Base-by-base conservation (phyloP, 129 eudicot species). In the Deinandra increscens region DNA sequence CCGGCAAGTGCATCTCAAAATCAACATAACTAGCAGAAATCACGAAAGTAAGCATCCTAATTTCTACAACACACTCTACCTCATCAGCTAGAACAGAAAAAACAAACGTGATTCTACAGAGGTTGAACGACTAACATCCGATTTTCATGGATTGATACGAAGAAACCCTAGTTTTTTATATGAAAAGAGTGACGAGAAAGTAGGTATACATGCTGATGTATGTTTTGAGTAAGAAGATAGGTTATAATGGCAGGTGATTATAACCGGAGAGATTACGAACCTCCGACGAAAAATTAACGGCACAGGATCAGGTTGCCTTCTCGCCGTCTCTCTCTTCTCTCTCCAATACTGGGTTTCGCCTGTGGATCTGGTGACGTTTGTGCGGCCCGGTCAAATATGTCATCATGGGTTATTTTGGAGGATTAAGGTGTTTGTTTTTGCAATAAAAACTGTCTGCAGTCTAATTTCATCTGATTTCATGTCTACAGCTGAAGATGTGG, bases 151-250 rank as follows among this genome's bases (percentile, higher is more conserved):
- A 6, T 12, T 14, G n/a, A 42, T 41, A 66, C 67, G 73, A 26
- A 29, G 67, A 66, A 75, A 75, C 79, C 79, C 79, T 75, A 75
- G 79, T 29, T 75, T 65, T 50, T 60, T 9, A 53, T 55, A 65
- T 65, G 9, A 42, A 11, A 26, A 12, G 37, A 26, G 65, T 65
- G 8, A 31, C 23, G 53, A 29, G 7, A 39, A 10, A 51, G 19
- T 12, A 39, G 23, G 55, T 2, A 64, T 23, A 22, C 42, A 63
- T 1, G 42, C 9, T 19, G n/a, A n/a, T n/a, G 49, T 54, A 50
- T 53, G 56, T 23, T 56, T 34, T 10, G 31, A 65, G 36, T 42
- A 44, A 33, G 43, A 23, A 9, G 53, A 31, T 41, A 17, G 15
- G 44, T 17, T 8, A 29, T 9, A 44, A 34, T 43, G 33, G 42